Evolutionary conservation across 2,329 filamentous ascomycete species (phyloP), one percentile per base, ranked within the genome.

Genomic region (Alternaria dauci): DNA sequence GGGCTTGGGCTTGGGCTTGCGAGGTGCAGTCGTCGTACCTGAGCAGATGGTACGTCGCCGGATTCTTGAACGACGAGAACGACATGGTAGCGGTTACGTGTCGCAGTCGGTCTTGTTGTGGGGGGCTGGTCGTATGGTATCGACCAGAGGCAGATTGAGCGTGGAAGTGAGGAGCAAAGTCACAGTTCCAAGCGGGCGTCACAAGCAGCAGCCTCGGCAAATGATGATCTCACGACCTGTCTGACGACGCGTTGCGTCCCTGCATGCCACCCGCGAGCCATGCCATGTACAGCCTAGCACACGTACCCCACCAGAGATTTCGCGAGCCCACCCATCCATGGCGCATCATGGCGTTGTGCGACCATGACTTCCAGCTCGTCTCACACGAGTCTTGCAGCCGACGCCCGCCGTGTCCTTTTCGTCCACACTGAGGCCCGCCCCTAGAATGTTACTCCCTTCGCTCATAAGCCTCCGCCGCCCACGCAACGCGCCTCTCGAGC

Each of bases 31-130:
- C 0, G 32, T 84, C 9, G 6, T 36, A 92, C 89, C 88, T 88
- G 63, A 94, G 81, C 61, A 94, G 86, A 78, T 94, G 92, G 79
- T 93, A 94, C 14, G 90, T 89, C 47, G 87, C 89, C 48, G 86
- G 85, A 23, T 88, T 88, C 59, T 86, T 85, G 58, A 92, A 77
- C 4, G 78, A 73, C 34, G 75, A 70, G 16, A 86, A 84, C 7
- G 79, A 74, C 80, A 82, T 82, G 16, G 36, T 73, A 44, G 52
- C 18, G 52, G 34, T 42, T 36, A 23, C 36, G 20, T 8, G 11
- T 43, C 8, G 36, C 25, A 20, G 34, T 52, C 26, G 18, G 20
- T 11, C 25, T 5, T 23, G 6, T n/a, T 26, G 16, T 38, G 9
- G 11, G 39, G 23, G 25, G 20, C 5, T 41, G 18, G 39, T 23